Percentiles rank a stretch among this genome's conserved stretches.
Conservation (phyloP, 495 filamentous ascomycete genomes). For the Penicillium canescens region DNA sequence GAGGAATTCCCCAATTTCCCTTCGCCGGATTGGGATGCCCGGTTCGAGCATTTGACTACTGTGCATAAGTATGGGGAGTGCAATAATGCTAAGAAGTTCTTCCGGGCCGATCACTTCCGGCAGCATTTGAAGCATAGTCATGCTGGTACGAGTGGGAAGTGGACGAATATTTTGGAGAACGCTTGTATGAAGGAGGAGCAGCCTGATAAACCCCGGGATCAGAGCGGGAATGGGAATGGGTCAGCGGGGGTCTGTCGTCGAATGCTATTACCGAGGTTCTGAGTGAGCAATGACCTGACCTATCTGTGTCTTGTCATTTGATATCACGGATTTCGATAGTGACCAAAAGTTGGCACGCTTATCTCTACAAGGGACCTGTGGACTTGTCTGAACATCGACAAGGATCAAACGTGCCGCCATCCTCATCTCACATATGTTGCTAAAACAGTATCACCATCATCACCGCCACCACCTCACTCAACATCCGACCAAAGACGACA, state of each 20-base stretch:
- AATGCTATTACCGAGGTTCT: conserved; percentile 42
- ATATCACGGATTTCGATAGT: background rate
- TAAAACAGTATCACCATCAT: too few relatives aligned
- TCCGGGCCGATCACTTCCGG: conserved; percentile 94
- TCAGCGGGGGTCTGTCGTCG: conserved; percentile 30
- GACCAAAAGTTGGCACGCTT: too few relatives aligned
- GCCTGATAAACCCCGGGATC: conserved; percentile 22
- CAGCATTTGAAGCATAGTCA: conserved; percentile 99
- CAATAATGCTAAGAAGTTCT: conserved; percentile 98
- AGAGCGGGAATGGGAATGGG: conserved; percentile 8
- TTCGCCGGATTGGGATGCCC: conserved; percentile 76
- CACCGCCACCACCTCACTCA: too few relatives aligned
- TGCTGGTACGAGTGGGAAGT: conserved; percentile 93
- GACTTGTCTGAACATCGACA: too few relatives aligned
- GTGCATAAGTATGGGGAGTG: conserved; percentile 97
- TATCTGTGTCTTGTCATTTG: background rate
- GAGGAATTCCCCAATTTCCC: conserved; percentile 80
- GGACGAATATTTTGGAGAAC: conserved; percentile 97
- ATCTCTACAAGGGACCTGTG: too few relatives aligned
- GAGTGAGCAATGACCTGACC: conserved; percentile 32
- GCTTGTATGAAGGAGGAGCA: conserved; percentile 95
- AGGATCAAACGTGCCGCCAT: too few relatives aligned
- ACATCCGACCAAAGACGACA: too few relatives aligned
- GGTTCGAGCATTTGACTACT: conserved; percentile 82
- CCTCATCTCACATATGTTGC: too few relatives aligned